A percentile compares a stretch with the other conserved stretches of the same genome.
These are phyloP conservation scores for Fonsecaea pedrosoi DNA, from an alignment of 2,329 filamentous ascomycete species.

Conservation along the genomic window DNA sequence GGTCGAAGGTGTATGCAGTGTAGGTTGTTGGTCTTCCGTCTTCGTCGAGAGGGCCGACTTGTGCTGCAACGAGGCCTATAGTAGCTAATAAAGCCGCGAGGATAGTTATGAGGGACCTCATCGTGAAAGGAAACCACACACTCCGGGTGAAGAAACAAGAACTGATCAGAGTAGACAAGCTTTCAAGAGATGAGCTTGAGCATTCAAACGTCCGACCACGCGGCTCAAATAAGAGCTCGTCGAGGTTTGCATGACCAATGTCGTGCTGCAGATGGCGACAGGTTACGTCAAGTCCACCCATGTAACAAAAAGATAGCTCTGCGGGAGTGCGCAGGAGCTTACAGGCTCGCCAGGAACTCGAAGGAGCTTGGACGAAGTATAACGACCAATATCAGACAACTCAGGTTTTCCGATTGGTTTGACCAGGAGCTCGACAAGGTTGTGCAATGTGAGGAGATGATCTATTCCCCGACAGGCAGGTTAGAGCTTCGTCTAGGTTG, in stretches of 20 bases:
- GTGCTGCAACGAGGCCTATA: conserved; percentile 27
- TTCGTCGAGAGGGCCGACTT: conserved; percentile 31
- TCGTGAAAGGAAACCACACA: not conserved
- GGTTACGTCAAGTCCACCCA: not conserved
- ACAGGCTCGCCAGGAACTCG: not conserved
- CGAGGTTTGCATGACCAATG: not conserved
- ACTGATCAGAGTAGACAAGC: not conserved
- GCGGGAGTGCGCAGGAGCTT: not conserved
- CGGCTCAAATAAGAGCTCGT: not conserved
- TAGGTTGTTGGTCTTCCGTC: conserved; percentile 37
- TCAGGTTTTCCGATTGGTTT: not conserved
- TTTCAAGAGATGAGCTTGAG: not conserved
- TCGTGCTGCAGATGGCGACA: not conserved
- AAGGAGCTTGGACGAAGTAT: not conserved
- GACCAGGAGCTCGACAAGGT: not conserved
- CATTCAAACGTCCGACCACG: not conserved
- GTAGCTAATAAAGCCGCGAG: conserved; percentile 12
- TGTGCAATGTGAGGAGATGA: not conserved
- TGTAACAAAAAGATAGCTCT: not conserved
- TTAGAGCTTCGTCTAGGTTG: conserved; percentile 4
- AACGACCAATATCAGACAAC: not conserved
- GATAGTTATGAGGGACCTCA: conserved; percentile 16
- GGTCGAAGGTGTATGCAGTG: conserved; percentile 33
- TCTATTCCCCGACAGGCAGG: not conserved
- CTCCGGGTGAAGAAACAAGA: not conserved